phyloP scores from a whole-genome alignment of 768 basidiomycete species.

The Harrya chromipes region DNA sequence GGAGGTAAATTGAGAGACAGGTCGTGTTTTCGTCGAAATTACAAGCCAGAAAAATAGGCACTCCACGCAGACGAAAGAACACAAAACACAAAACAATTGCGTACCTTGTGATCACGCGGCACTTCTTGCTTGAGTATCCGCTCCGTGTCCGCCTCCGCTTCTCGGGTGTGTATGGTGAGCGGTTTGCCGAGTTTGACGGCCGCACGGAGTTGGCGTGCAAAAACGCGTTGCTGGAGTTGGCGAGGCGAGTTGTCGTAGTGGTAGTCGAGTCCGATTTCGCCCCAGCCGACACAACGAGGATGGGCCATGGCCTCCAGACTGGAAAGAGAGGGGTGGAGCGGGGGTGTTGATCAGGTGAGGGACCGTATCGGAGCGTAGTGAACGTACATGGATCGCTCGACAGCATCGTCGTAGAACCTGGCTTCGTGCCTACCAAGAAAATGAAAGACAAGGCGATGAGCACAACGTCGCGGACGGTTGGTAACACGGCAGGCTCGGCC shows the following conservation, averaged over 20 bases:
- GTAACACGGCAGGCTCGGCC: too few species aligned
- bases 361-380: background rate
- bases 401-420: slow-evolving; percentile 58
- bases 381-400: slow-evolving; percentile 67
- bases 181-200: slow-evolving; percentile 73
- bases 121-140: slow-evolving; percentile 73
- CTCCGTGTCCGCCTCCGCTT: slow-evolving; percentile 82
- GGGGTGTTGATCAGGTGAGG: background rate
- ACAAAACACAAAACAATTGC: slow-evolving; percentile 6
- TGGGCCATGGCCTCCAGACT: slow-evolving; percentile 76
- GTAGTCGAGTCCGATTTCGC: slow-evolving; percentile 86
- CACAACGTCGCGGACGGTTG: too few species aligned
- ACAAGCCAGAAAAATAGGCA: too few species aligned
- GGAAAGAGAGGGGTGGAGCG: background rate
- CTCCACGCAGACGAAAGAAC: too few species aligned
- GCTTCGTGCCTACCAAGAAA: slow-evolving; percentile 59
- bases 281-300: slow-evolving; percentile 83
- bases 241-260: slow-evolving; percentile 80
- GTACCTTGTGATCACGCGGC: slow-evolving; percentile 64
- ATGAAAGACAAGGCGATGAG: background rate
- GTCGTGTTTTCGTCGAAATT: too few species aligned
- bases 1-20: too few species aligned
- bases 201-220: slow-evolving; percentile 62
- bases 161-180: slow-evolving; percentile 82
- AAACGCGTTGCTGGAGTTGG: slow-evolving; percentile 61